phyloP scores from a whole-genome alignment of 2,329 filamentous ascomycete genomes.

The Aspergillus sp. region DNA sequence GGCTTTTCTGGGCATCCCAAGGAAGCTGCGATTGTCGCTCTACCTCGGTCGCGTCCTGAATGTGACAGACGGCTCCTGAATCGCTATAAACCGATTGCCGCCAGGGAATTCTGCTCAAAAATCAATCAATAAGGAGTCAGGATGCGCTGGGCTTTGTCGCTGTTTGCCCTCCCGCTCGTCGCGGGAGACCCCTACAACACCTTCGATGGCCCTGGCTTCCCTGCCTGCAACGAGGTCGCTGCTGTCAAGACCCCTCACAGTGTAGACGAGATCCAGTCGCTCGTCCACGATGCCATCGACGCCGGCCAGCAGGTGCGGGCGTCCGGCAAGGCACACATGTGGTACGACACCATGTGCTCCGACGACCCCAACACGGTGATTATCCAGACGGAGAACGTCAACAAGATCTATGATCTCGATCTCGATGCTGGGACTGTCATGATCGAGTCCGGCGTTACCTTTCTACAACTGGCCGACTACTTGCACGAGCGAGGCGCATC shows the following conservation, averaged over 20 bases:
- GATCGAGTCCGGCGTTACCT: constrained; percentile 15
- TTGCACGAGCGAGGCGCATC: constrained; percentile 11
- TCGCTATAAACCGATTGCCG: no score
- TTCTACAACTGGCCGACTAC: constrained; percentile 14
- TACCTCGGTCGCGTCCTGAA: no score
- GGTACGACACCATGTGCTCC: constrained; percentile 18
- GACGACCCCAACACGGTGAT: constrained; percentile 16
- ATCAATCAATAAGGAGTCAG: no score
- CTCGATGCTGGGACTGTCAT: constrained; percentile 11
- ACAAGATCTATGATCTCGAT: constrained; percentile 12
- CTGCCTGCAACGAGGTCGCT: constrained; percentile 15
- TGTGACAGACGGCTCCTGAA: no score
- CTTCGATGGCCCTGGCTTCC: constrained; percentile 14
- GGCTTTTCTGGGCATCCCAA: no score
- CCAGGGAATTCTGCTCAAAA: no score
- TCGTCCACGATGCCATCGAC: constrained; percentile 10
- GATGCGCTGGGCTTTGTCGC: neutral
- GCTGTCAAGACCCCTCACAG: constrained; percentile 4
- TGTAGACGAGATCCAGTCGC: constrained; percentile 8
- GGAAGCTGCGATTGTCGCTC: no score
- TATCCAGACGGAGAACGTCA: constrained; percentile 12
- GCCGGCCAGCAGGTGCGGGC: constrained; percentile 13
- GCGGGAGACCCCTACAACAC: constrained; percentile 12
- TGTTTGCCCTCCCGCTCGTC: neutral
- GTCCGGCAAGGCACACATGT: constrained; percentile 15